A percentile compares a stretch with the other conserved stretches of the same genome.
phyloP scores from a whole-genome alignment of 345 rosid genomes.

The Hibiscus trionum region DNA sequence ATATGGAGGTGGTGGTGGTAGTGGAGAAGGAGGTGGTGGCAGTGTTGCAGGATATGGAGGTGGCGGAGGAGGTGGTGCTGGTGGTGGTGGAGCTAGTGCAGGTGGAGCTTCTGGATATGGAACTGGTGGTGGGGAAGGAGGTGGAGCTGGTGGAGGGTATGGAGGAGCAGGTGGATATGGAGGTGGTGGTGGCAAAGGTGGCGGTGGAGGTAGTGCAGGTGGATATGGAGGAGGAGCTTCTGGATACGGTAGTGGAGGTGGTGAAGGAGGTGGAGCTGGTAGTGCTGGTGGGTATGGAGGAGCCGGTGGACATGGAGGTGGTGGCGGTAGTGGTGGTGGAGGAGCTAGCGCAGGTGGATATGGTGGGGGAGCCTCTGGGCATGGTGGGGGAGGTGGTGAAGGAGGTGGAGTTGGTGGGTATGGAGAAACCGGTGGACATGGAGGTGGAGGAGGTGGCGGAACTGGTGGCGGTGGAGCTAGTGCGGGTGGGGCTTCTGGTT shows the following conservation, averaged over 20 bases:
- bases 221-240: constrained; percentile 10
- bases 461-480: background rate
- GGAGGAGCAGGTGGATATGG: constrained; percentile 14
- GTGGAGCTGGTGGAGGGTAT: constrained; percentile 22
- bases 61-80: constrained; percentile 13
- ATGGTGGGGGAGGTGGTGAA: constrained; percentile 6
- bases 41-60: constrained; percentile 7
- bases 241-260: constrained; percentile 13
- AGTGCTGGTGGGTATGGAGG: constrained; percentile 18
- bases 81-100: constrained; percentile 13
- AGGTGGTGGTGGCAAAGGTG: constrained; percentile 11
- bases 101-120: constrained; percentile 5
- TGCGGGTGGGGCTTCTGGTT: constrained; percentile 13
- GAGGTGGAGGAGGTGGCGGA: background rate
- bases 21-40: constrained; percentile 5
- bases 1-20: constrained; percentile 17
- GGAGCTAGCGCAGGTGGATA: constrained; percentile 5
- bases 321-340: background rate
- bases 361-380: constrained; percentile 11
- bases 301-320: background rate
- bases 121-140: constrained; percentile 22
- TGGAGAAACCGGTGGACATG: background rate
- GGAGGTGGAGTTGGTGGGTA: constrained; percentile 15
- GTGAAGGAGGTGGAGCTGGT: constrained; percentile 11
- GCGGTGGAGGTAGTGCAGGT: constrained; percentile 15